These are phyloP conservation scores for Starmerella tilneyi DNA, from an alignment of 805 yeast genomes.

Conservation along the genomic window DNA sequence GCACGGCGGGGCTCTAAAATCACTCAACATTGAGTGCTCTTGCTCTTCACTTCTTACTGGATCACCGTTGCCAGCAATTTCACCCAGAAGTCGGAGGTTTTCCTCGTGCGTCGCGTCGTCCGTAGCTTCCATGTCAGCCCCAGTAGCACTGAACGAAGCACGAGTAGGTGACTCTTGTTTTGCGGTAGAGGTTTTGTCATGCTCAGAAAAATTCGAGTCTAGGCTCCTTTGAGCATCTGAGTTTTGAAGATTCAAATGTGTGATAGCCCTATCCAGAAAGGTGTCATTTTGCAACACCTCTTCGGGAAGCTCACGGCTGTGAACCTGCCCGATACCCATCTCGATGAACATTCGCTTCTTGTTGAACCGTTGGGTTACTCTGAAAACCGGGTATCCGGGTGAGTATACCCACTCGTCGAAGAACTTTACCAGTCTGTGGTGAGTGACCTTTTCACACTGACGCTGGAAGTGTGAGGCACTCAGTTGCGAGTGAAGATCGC, in stretches of 20 bases:
- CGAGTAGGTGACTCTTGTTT: not conserved
- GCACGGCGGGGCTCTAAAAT: slow-evolving; percentile 12
- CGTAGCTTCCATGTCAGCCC: not conserved
- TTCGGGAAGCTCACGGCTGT: slow-evolving; percentile 34
- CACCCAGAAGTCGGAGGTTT: slow-evolving; percentile 6
- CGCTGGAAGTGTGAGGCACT: slow-evolving; percentile 80
- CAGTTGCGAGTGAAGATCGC: slow-evolving; percentile 68
- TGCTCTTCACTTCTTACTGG: not conserved
- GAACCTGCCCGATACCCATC: slow-evolving; percentile 87
- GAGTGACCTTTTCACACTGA: slow-evolving; percentile 90
- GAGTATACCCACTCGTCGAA: slow-evolving; percentile 91
- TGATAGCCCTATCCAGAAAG: slow-evolving; percentile 36
- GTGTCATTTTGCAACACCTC: slow-evolving; percentile 31
- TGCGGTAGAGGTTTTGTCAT: no score
- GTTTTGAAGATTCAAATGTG: slow-evolving; percentile 21
- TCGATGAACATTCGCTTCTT: slow-evolving; percentile 89
- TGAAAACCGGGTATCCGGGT: slow-evolving; percentile 77
- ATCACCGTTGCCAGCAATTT: slow-evolving; percentile 3
- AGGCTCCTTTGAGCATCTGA: slow-evolving; percentile 26
- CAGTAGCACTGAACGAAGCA: not conserved
- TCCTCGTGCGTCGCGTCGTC: slow-evolving; percentile 3
- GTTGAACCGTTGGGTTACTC: slow-evolving; percentile 85
- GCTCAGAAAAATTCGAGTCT: no score
- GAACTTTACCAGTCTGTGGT: slow-evolving; percentile 67
- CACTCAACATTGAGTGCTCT: not conserved